phyloP scores from a whole-genome alignment of 192 early-diverging fungal species.

The Coemansia sp. region DNA sequence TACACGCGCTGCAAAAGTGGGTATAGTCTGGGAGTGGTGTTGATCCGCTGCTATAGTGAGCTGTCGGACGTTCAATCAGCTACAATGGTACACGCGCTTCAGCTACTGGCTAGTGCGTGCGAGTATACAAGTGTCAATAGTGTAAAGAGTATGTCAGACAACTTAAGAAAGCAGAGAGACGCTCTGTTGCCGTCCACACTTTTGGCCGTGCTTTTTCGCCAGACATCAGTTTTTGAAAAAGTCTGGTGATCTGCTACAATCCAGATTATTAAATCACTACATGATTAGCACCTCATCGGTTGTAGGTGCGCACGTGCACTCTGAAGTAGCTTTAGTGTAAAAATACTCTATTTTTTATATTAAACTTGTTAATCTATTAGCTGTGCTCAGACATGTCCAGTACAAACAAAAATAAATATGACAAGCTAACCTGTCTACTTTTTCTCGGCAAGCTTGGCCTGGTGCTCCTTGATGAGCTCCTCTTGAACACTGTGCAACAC shows the following conservation, averaged over 20 bases:
- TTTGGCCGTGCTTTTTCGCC: background rate
- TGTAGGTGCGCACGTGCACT: background rate
- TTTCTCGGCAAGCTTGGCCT: conserved; percentile 67
- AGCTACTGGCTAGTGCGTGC: background rate
- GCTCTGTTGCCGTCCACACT: background rate
- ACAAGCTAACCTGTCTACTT: conserved; percentile 17
- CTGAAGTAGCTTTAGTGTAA: background rate
- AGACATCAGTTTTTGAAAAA: conserved; percentile 5
- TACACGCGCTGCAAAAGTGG: background rate
- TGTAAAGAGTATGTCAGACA: background rate
- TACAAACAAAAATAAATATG: too few species aligned
- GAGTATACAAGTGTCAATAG: background rate
- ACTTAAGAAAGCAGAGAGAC: conserved; percentile 7
- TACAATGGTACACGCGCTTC: background rate
- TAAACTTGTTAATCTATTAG: too few species aligned
- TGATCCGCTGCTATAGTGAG: background rate
- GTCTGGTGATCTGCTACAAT: conserved; percentile 11
- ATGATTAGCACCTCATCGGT: background rate
- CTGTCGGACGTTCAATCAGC: conserved; percentile 9
- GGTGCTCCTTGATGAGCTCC: conserved; percentile 86
- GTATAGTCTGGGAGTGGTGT: background rate
- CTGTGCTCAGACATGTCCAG: too few species aligned
- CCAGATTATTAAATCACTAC: conserved; percentile 12
- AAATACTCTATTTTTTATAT: background rate
- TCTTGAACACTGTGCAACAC: conserved; percentile 82